Base-by-base conservation (phyloP, 768 basidiomycete species). In the Agaricus subrufescens region DNA sequence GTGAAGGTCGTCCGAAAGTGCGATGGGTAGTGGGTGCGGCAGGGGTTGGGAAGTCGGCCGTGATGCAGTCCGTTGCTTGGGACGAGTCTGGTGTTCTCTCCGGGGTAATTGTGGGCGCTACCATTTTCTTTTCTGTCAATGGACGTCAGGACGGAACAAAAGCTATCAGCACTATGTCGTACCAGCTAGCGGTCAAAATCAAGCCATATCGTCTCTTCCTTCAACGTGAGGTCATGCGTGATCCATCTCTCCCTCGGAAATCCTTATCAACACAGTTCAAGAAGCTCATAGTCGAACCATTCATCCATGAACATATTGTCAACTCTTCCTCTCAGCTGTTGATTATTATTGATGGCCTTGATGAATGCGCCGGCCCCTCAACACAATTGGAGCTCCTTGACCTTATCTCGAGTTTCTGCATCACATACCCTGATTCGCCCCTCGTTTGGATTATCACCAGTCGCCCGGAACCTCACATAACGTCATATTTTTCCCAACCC, bases 401-500 rank as follows among this genome's bases (percentile, higher is more conserved):
- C 1, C 30, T 53, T 6, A 58, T 68, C n/a, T 39, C 8, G 1
- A 29, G 29, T 8, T 54, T 47, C 37, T 38, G 54, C 0, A 3
- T 60, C 2, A 23, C 45, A 7, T 4, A 15, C 5, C 42, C 27
- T 14, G 25, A 34, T 1, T 43, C 62, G 15, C 60, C 62, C 1
- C 37, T 71, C 15, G 57, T 49, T 10, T 66, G 69, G 46, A 27
- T 68, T 10, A 60, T 70, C 31, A 56, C 64, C 2, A 67, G 67
- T 51, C 58, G 70, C 2, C 66, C 68, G 4, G 70, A 70, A 40
- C 51, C 60, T 6, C 56, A 64, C n/a, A 62, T 70, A 10, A 40
- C 37, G 3, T 43, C 19, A 19, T 19, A 19, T 19, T 19, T 19
- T 1, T 19, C 19, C 19, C 19, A 19, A 19, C 19, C 19, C 57